phyloP scores from a whole-genome alignment of 2,329 filamentous ascomycete genomes.

The Xylaria sp. region DNA sequence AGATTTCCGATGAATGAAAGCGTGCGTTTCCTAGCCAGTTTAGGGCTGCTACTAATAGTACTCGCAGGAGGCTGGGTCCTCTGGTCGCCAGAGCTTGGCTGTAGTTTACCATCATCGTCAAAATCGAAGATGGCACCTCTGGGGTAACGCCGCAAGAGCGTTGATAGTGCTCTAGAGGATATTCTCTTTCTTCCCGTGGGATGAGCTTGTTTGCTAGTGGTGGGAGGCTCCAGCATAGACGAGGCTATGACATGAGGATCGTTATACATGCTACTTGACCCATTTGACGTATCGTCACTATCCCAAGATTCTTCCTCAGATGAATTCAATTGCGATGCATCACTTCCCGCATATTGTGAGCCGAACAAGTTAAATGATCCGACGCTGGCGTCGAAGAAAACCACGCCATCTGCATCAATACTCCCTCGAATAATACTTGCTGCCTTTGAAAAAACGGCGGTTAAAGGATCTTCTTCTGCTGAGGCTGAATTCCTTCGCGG shows the following conservation, averaged over 20 bases:
- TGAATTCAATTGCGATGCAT: conserved; percentile 9
- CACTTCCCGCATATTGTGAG: conserved; percentile 12
- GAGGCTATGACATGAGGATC: conserved; percentile 54
- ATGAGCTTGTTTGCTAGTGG: conserved; percentile 48
- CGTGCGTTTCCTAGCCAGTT: conserved; percentile 24
- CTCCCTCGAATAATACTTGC: conserved; percentile 57
- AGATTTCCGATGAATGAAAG: conserved; percentile 30
- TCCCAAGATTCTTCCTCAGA: conserved; percentile 34
- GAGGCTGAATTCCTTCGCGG: conserved; percentile 8
- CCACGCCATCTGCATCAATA: conserved; percentile 55
- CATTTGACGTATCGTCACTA: conserved; percentile 31
- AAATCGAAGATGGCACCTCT: conserved; percentile 60
- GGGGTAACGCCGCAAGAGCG: conserved; percentile 58
- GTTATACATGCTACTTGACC: conserved; percentile 18
- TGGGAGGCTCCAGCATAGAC: conserved; percentile 51
- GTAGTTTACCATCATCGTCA: conserved; percentile 53
- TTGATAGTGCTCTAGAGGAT: conserved; percentile 54
- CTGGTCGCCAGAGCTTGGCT: conserved; percentile 45
- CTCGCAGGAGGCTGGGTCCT: not conserved
- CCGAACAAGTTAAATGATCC: conserved; percentile 34
- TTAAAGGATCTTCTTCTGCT: conserved; percentile 29
- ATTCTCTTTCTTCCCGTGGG: conserved; percentile 43
- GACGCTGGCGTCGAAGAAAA: conserved; percentile 51
- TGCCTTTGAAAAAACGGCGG: conserved; percentile 54
- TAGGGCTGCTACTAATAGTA: conserved; percentile 18